Evolutionary conservation across 1,284 basidiomycete genomes (phyloP), one percentile per base, ranked within the genome.

Genomic region (Sporisorium exsertum): DNA sequence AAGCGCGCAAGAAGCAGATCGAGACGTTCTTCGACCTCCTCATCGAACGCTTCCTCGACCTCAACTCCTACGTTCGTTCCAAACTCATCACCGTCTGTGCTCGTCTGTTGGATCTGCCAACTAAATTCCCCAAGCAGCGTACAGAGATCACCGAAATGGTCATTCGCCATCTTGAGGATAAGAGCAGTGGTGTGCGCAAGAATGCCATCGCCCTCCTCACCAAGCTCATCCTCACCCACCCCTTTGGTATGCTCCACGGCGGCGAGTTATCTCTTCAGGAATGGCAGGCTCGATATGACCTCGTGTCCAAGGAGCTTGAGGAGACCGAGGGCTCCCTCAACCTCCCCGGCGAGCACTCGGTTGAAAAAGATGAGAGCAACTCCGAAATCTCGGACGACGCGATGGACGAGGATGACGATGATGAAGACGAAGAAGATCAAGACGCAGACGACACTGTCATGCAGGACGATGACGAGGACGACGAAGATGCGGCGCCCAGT

Each of bases 41-140:
- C 29, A 90, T 94, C 64, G 93, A 94, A 75, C 91, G 96, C 22
- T 92, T 92, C 78, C 89, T 96, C 65, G 97, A 99, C 85, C 87
- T 93, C 18, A 94, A 93, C 65, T 92, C 92, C 22, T 98, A 95
- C 85, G 95, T 99, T 33, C 92, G 95, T 53, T 90, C 91, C 64
- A 97, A 95, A 85, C 93, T 95, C 29, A 89, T 97, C 64, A 86
- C 89, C 5, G 93, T 94, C 0, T 88, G 96, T 59, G 88, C 89
- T 33, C 91, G 91, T 83, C 89, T 90, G 4, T 88, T 89, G 86
- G 89, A 90, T 27, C 88, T 96, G 12, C 90, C 89, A 13, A 89
- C 89, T 80, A 95, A 94, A 82, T 95, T 94, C 86, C 94, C 94
- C 0, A 93, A 94, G 83, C 92, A 96, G 78, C 90, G 95, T 0